Evolutionary conservation across 805 yeast species (phyloP).

Genomic region (Kregervanrija fluxuum): DNA sequence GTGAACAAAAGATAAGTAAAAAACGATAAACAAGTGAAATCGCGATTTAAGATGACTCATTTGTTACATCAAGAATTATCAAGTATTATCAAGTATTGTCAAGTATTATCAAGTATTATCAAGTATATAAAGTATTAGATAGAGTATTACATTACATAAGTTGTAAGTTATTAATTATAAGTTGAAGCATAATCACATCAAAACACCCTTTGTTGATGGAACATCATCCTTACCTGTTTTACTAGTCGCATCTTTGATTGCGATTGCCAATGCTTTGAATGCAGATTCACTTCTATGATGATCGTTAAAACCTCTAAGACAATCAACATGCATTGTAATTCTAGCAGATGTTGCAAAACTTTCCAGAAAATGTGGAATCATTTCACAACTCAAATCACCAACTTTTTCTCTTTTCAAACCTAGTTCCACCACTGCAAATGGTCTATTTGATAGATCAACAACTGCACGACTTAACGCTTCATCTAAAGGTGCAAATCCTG

Average conservation of each 20-base stretch:
- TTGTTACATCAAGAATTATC: background rate
- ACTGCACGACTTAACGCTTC: conserved; percentile 95
- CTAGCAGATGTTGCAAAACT: conserved; percentile 91
- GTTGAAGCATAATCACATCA: conserved; percentile 37
- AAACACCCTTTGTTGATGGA: conserved; percentile 94
- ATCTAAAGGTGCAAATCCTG: conserved; percentile 92
- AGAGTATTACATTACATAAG: background rate
- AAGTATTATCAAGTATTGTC: background rate
- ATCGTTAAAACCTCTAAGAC: conserved; percentile 88
- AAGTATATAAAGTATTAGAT: background rate
- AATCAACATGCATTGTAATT: conserved; percentile 89
- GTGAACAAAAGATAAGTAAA: too few relatives aligned
- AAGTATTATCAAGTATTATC: background rate
- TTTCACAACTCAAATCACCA: conserved; percentile 88
- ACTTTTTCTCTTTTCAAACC: conserved; percentile 89
- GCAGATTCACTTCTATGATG: conserved; percentile 97
- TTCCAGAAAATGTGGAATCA: conserved; percentile 96
- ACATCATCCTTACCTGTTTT: conserved; percentile 83
- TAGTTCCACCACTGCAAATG: conserved; percentile 82
- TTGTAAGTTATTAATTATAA: background rate
- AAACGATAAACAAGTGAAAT: too few relatives aligned
- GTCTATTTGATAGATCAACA: conserved; percentile 90
- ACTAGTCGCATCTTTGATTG: conserved; percentile 78
- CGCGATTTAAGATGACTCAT: too few relatives aligned
- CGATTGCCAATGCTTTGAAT: conserved; percentile 92